These are phyloP conservation scores for Thalassiosira allenii DNA, from an alignment of 352 stramenopile genomes.

Conservation along the genomic window DNA sequence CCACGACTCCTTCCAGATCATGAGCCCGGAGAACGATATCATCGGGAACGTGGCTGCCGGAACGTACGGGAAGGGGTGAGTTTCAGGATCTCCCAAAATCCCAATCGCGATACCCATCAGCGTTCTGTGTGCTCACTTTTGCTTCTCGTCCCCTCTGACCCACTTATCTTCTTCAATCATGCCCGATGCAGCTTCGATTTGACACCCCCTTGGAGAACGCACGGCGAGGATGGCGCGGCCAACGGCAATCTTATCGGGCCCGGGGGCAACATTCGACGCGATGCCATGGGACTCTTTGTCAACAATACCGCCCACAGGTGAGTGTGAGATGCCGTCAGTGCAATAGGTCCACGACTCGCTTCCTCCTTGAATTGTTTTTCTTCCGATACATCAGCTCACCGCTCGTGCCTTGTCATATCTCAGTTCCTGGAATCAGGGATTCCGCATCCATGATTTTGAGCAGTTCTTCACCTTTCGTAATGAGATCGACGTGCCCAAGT, in stretches of 20 bases:
- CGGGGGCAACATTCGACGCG: slow-evolving; percentile 12
- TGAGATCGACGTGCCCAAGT: slow-evolving; percentile 40
- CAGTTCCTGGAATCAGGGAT: slow-evolving; percentile 43
- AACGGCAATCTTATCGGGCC: slow-evolving; percentile 3
- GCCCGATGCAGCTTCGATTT: slow-evolving; percentile 36
- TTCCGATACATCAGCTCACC: too few species aligned
- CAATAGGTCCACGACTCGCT: too few species aligned
- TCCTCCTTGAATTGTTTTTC: too few species aligned
- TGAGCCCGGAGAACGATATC: slow-evolving; percentile 38
- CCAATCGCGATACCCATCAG: neutral
- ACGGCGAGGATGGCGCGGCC: slow-evolving; percentile 26
- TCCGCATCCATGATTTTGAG: slow-evolving; percentile 50
- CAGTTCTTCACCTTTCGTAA: slow-evolving; percentile 55
- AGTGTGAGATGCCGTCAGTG: too few species aligned
- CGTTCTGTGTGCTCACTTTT: slow-evolving; percentile 1
- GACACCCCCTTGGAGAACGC: slow-evolving; percentile 8
- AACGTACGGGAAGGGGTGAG: slow-evolving; percentile 46
- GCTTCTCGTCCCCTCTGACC: neutral
- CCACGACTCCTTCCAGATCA: slow-evolving; percentile 37
- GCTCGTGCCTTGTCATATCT: too few species aligned
- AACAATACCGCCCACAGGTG: slow-evolving; percentile 52
- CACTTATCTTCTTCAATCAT: slow-evolving; percentile 4
- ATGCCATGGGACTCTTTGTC: slow-evolving; percentile 27
- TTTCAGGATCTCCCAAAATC: too few species aligned
- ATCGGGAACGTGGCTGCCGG: slow-evolving; percentile 65